These are phyloP conservation scores for Neurospora tetraspora DNA, from an alignment of 495 filamentous ascomycete species.

Conservation along the genomic window DNA sequence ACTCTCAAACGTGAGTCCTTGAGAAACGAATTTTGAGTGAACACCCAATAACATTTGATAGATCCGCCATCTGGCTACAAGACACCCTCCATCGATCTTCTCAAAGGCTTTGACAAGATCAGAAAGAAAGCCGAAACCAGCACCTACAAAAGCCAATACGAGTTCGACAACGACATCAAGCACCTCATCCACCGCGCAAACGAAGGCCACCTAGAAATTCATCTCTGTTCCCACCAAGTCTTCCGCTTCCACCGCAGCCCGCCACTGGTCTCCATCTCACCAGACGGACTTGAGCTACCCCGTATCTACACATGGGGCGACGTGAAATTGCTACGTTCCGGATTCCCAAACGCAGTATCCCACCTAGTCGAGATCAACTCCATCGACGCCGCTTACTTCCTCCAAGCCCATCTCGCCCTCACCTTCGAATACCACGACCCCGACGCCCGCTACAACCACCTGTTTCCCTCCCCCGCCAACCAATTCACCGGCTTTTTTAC, in stretches of 20 bases:
- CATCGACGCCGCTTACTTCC: background rate
- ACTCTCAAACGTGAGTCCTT: background rate
- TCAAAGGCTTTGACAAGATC: background rate
- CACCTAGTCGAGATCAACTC: background rate
- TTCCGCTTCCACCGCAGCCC: background rate
- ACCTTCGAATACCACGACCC: background rate
- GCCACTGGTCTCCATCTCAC: background rate
- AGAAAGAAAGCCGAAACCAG: background rate
- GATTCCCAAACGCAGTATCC: background rate
- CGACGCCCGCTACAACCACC: conserved; percentile 4
- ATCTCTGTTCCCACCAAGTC: background rate
- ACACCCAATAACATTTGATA: background rate
- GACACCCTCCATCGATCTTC: background rate
- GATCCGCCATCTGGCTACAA: background rate
- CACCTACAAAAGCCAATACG: background rate
- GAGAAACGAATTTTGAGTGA: background rate
- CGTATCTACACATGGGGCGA: background rate
- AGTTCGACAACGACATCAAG: background rate
- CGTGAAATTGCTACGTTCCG: background rate
- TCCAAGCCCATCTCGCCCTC: background rate
- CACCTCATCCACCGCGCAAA: background rate
- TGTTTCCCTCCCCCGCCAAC: conserved; percentile 5
- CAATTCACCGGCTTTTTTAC: background rate
- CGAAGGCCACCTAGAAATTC: background rate
- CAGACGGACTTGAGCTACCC: background rate